A percentile compares a stretch with the other conserved stretches of the same genome.
These are phyloP conservation scores for Solanum chiquidenum DNA, from an alignment of 257 asterid genomes.

Conservation along the genomic window DNA sequence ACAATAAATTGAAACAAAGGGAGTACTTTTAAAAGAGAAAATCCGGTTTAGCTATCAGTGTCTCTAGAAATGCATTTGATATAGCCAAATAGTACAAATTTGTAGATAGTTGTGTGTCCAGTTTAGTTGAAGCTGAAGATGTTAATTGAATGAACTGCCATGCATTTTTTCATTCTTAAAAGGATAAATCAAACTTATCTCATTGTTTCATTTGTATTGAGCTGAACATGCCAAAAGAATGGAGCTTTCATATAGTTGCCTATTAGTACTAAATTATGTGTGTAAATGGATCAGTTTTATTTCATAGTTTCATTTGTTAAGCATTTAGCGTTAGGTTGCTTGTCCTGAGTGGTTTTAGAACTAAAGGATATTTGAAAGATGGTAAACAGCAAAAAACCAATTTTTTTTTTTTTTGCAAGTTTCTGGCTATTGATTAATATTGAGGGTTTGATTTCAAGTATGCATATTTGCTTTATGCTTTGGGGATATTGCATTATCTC, in stretches of 20 bases:
- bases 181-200: background rate
- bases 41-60: background rate
- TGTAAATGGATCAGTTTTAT: background rate
- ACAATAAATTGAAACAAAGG: background rate
- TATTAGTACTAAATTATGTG: background rate
- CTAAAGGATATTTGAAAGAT: background rate
- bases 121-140: background rate
- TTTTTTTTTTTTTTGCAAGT: background rate
- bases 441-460: background rate
- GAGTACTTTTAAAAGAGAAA: background rate
- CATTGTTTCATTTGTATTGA: background rate
- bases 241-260: background rate
- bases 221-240: background rate
- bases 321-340: background rate
- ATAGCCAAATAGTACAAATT: background rate
- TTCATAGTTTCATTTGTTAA: background rate
- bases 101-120: background rate
- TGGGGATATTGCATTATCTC: background rate
- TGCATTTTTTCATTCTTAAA: background rate
- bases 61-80: background rate
- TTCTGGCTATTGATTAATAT: background rate
- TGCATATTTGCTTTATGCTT: background rate
- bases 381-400: background rate
- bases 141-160: background rate
- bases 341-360: background rate